Evolutionary conservation across 2,329 filamentous ascomycete genomes (phyloP), one percentile per base, ranked within the genome.

Genomic region (Setomelanomma holmii): DNA sequence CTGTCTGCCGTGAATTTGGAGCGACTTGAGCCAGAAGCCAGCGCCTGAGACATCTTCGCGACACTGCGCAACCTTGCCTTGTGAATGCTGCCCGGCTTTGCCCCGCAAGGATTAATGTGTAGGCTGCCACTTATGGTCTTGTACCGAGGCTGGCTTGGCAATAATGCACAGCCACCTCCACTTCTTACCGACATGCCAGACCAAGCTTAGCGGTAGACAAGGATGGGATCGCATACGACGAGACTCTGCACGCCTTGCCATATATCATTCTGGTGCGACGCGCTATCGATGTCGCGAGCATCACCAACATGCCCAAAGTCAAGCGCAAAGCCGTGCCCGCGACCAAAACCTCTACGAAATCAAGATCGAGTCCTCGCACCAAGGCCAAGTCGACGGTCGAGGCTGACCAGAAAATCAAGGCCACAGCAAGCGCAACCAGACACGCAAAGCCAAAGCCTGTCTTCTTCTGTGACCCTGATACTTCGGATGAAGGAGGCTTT

Each of bases 311-410:
- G 43, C 43, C 43, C 20, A 38, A 38, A 38, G 17, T 27, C 5
- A 36, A 45, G 33, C 43, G 43, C 43, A 45, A 45, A 22, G 19
- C 43, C n/a, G 20, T 45, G 21, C 30, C 30, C 30, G 34, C 34
- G 22, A 19, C 30, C n/a, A 36, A 24, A 36, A 17, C 41, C 14
- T n/a, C 41, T 33, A 14, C 41, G 24, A 27, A 20, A 34, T 19
- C 38, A 40, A 22, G 20, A 40, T 4, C 20, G 19, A 44, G 27
- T 20, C 20, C 41, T 21, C 16, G 4, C 20, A 27, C 24, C 24
- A 27, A 27, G 12, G 24, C 22, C n/a, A 35, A 35, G 4, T 23
- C 41, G 16, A 12, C 14, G n/a, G 11, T 16, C 17, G 27, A 34
- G 3, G 41, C 41, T 19, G 24, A 35, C 23, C 11, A 14, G 23